phyloP scores from a whole-genome alignment of 1,284 basidiomycete species.

The Phylloboletellus chloephorus region DNA sequence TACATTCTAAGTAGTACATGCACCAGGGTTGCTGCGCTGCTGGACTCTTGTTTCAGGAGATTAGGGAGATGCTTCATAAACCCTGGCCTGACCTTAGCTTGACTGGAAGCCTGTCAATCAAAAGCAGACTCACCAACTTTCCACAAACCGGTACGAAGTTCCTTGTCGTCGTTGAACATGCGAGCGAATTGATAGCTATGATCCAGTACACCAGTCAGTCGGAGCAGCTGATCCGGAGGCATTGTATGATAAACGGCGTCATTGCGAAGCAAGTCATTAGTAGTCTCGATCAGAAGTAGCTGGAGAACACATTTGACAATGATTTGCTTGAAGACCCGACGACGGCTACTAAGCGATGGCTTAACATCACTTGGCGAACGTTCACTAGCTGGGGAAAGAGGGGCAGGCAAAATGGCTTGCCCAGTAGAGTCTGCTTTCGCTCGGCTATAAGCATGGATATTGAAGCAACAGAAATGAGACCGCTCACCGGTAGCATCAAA shows the following conservation, averaged over 20 bases:
- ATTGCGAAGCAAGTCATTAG: constrained; percentile 92
- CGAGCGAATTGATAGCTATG: constrained; percentile 97
- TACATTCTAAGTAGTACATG: constrained; percentile 94
- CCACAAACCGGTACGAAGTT: constrained; percentile 94
- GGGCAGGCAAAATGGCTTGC: constrained; percentile 72
- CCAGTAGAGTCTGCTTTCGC: constrained; percentile 49
- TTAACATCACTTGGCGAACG: constrained; percentile 42
- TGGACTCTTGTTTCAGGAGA: constrained; percentile 96
- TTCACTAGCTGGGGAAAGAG: constrained; percentile 62
- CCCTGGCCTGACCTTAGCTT: constrained; percentile 43
- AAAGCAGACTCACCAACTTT: constrained; percentile 81
- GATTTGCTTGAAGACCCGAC: constrained; percentile 95
- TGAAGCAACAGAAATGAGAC: not conserved
- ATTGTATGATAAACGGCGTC: constrained; percentile 91
- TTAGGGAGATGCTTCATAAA: constrained; percentile 99
- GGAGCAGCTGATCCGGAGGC: constrained; percentile 87
- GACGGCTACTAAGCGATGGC: constrained; percentile 65
- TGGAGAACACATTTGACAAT: constrained; percentile 99
- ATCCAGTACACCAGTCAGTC: constrained; percentile 91
- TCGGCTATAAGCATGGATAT: constrained; percentile 8
- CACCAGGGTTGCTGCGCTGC: constrained; percentile 92
- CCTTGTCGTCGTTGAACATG: constrained; percentile 98
- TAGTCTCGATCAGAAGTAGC: constrained; percentile 94
- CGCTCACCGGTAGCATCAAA: constrained; percentile 48
- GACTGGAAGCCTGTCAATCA: constrained; percentile 1